Percentiles rank a stretch among this genome's conserved stretches.
phyloP scores from a whole-genome alignment of 2,329 filamentous ascomycete genomes.

The Periconia sp. region DNA sequence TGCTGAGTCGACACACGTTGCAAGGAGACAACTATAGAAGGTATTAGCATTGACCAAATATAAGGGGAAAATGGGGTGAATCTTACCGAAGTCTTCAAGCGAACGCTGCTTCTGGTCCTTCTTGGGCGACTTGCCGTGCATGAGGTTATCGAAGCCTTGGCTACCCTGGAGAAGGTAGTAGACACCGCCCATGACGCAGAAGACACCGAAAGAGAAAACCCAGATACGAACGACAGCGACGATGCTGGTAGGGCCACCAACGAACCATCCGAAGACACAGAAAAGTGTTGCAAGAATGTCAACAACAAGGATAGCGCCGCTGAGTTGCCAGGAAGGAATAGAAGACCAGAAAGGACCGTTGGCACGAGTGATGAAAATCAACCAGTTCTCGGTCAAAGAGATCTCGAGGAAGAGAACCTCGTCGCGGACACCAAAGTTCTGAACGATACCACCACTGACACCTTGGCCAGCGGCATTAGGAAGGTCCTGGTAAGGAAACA shows the following conservation, averaged over 20 bases:
- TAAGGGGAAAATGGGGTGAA: constrained; percentile 24
- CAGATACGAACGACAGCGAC: constrained; percentile 86
- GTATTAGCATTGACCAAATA: constrained; percentile 50
- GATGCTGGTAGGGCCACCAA: constrained; percentile 69
- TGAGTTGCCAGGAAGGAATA: constrained; percentile 82
- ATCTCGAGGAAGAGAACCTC: constrained; percentile 87
- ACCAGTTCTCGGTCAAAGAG: constrained; percentile 90
- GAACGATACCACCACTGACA: constrained; percentile 78
- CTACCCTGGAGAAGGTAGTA: constrained; percentile 83
- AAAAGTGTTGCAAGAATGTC: constrained; percentile 85
- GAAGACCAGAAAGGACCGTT: constrained; percentile 92
- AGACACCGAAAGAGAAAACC: constrained; percentile 88
- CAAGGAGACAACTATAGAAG: constrained; percentile 73
- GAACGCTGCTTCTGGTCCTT: constrained; percentile 80
- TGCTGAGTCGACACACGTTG: constrained; percentile 90
- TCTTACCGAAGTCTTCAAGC: constrained; percentile 84
- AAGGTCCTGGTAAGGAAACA: constrained; percentile 57
- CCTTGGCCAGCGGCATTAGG: constrained; percentile 47
- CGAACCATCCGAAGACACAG: constrained; percentile 83
- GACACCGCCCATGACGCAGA: constrained; percentile 76
- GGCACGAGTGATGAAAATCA: constrained; percentile 94
- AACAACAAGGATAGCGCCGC: constrained; percentile 75
- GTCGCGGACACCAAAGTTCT: constrained; percentile 83
- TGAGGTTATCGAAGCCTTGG: constrained; percentile 82
- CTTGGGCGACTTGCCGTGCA: constrained; percentile 87